Percentiles rank a stretch among this genome's conserved stretches.
Conservation (phyloP, 2,329 filamentous ascomycete genomes). For the Alternaria dauci region DNA sequence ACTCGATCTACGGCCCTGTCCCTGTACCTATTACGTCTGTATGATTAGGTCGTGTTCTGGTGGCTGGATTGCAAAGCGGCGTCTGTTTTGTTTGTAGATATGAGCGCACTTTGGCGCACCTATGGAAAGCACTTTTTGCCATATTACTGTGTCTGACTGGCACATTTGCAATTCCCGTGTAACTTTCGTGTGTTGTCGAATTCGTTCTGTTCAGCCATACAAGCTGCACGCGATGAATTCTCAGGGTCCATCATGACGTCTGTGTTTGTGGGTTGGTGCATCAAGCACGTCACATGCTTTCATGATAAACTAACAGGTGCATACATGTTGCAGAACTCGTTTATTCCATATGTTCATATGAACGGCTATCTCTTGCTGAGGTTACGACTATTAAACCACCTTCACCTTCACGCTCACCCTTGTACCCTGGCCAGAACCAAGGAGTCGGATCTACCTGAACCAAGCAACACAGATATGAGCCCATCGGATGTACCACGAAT, state of each 20-base stretch:
- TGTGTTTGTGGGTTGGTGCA: constrained; percentile 9
- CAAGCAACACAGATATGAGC: background rate
- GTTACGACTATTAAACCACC: background rate
- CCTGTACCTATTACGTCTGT: constrained; percentile 21
- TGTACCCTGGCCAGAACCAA: background rate
- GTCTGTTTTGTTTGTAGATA: constrained; percentile 9
- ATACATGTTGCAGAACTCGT: background rate
- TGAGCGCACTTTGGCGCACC: background rate
- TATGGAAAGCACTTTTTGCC: background rate
- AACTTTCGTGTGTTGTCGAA: background rate
- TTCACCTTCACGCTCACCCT: background rate
- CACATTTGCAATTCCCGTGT: background rate
- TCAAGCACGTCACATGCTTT: constrained; percentile 16
- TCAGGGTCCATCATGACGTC: constrained; percentile 37
- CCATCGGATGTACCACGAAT: constrained; percentile 2
- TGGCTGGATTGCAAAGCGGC: constrained; percentile 13
- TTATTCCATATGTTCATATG: too few species aligned
- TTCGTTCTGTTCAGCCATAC: background rate
- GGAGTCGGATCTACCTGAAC: background rate
- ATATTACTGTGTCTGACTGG: background rate
- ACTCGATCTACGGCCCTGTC: constrained; percentile 1
- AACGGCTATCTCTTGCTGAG: background rate
- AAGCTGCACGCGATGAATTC: background rate
- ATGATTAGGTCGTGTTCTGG: constrained; percentile 19
- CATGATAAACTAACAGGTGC: background rate